These are phyloP conservation scores for Rasamsonia emersonii DNA, from an alignment of 2,329 filamentous ascomycete genomes.

Conservation along the genomic window DNA sequence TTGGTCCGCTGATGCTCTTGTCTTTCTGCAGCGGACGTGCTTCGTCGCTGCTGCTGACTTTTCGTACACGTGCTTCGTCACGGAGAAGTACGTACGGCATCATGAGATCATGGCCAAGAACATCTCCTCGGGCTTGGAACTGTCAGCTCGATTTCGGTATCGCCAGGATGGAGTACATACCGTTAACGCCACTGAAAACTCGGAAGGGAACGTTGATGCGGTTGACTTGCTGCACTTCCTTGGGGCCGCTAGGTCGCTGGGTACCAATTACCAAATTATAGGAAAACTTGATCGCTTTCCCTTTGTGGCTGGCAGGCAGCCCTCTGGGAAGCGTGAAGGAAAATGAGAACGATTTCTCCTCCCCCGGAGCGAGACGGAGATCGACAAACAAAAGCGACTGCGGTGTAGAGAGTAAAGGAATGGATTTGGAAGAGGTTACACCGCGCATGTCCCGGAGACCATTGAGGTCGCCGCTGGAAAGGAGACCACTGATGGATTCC, in stretches of 20 bases:
- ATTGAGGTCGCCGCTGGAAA: slow-evolving; percentile 81
- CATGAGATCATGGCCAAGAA: slow-evolving; percentile 90
- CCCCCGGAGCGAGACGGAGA: slow-evolving; percentile 73
- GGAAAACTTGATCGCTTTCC: slow-evolving; percentile 85
- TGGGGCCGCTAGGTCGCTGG: slow-evolving; percentile 69
- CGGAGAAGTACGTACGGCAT: slow-evolving; percentile 82
- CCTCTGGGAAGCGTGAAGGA: slow-evolving; percentile 77
- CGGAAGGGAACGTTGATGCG: slow-evolving; percentile 91
- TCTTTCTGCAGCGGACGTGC: slow-evolving; percentile 30
- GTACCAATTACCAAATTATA: slow-evolving; percentile 90
- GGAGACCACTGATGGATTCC: slow-evolving; percentile 75
- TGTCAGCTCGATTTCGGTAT: slow-evolving; percentile 14
- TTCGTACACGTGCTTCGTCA: slow-evolving; percentile 65
- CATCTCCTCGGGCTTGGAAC: slow-evolving; percentile 59
- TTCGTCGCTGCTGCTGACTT: slow-evolving; percentile 35
- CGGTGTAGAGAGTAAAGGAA: slow-evolving; percentile 87
- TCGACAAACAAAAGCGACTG: slow-evolving; percentile 96
- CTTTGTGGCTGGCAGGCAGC: slow-evolving; percentile 82
- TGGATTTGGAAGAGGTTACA: slow-evolving; percentile 72
- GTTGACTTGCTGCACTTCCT: slow-evolving; percentile 70
- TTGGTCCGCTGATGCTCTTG: slow-evolving; percentile 31
- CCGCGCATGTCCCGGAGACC: slow-evolving; percentile 94
- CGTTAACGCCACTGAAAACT: slow-evolving; percentile 86
- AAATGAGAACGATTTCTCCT: slow-evolving; percentile 82
- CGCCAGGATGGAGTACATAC: slow-evolving; percentile 24